phyloP scores from a whole-genome alignment of 306 rosid species.

The Inga laurina region DNA sequence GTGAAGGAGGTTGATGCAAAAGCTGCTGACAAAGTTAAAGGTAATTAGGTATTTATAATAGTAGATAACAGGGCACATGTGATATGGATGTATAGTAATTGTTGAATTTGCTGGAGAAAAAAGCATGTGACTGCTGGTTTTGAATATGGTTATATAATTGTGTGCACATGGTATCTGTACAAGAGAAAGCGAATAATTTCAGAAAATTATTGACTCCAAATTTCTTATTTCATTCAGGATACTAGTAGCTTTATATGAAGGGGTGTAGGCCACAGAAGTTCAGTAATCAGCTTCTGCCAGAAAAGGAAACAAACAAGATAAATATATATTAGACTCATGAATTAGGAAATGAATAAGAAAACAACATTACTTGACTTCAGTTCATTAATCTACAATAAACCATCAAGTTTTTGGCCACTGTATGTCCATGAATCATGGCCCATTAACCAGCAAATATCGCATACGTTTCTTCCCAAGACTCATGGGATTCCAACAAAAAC shows the following conservation, averaged over 20 bases:
- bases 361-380: neutral
- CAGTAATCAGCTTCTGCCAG: neutral
- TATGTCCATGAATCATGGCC: neutral
- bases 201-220: neutral
- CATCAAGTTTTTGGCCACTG: neutral
- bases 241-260: neutral
- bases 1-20: slow-evolving; percentile 73
- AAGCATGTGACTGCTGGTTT: neutral
- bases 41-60: slow-evolving; percentile 40
- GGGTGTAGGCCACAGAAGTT: neutral
- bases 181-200: neutral
- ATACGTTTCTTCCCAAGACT: neutral
- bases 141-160: neutral
- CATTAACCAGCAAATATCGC: neutral
- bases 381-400: neutral
- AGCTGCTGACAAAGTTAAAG: slow-evolving; percentile 68
- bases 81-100: neutral
- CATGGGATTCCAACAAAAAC: neutral
- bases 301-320: neutral
- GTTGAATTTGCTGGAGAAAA: neutral
- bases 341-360: neutral
- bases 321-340: neutral
- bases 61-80: slow-evolving; percentile 7
- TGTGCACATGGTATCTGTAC: neutral
- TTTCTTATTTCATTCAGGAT: neutral